phyloP scores from a whole-genome alignment of 148 eudicot genomes.

The Euryodendron excelsum region DNA sequence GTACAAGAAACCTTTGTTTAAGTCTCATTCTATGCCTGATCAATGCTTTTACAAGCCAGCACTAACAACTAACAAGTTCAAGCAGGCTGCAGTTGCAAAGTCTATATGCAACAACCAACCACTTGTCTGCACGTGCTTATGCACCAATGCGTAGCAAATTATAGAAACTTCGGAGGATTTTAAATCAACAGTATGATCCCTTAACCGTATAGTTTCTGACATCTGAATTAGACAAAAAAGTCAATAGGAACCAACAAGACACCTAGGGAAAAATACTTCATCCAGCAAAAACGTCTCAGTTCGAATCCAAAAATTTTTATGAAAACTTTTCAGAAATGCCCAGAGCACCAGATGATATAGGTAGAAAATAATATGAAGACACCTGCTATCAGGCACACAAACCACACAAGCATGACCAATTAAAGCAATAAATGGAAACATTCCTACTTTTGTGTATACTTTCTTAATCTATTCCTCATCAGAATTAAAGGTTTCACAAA shows the following conservation, averaged over 20 bases:
- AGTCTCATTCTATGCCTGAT: neutral
- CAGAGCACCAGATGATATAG: neutral
- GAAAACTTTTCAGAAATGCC: neutral
- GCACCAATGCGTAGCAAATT: neutral
- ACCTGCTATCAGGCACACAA: neutral
- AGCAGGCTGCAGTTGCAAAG: neutral
- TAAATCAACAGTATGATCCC: neutral
- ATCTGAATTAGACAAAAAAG: neutral
- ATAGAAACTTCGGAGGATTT: neutral
- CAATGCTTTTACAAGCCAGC: neutral
- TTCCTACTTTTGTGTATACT: neutral
- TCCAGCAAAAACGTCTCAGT: too few species aligned
- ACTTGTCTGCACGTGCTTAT: neutral
- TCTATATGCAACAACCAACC: neutral
- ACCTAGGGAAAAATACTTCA: neutral
- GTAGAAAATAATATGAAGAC: conserved; percentile 2
- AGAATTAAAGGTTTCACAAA: neutral
- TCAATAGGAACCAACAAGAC: neutral
- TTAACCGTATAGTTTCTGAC: neutral
- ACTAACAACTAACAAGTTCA: neutral
- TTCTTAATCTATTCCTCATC: neutral
- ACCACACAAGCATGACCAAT: neutral
- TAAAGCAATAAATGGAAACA: neutral
- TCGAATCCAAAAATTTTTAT: too few species aligned
- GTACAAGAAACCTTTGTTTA: neutral